These are phyloP conservation scores for Coemansia umbellata DNA, from an alignment of 192 early-diverging fungal species.

Conservation along the genomic window DNA sequence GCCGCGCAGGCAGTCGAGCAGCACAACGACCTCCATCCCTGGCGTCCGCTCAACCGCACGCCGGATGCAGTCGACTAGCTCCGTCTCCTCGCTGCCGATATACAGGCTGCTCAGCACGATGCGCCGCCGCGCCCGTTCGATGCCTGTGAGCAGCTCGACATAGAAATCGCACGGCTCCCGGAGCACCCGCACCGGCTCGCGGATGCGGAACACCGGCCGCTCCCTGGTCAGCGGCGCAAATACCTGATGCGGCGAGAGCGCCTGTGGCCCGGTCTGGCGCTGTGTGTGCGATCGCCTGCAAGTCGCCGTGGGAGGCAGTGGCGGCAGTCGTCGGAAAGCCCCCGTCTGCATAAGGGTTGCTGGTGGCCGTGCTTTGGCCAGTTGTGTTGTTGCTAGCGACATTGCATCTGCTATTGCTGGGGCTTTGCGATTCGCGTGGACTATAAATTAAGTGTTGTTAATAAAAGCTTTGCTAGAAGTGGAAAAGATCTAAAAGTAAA, in stretches of 20 bases:
- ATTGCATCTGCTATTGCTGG: background rate
- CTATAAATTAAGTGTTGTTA: too few relatives aligned
- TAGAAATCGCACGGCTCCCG: slow-evolving; percentile 57
- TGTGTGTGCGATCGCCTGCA: background rate
- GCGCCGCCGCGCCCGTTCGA: slow-evolving; percentile 61
- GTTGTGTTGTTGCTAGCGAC: background rate
- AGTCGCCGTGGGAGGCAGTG: too few relatives aligned
- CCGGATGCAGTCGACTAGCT: slow-evolving; percentile 63
- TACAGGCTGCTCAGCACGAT: slow-evolving; percentile 90
- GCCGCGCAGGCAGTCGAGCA: slow-evolving; percentile 88
- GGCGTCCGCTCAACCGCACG: slow-evolving; percentile 53
- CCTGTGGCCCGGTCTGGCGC: background rate
- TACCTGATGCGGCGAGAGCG: slow-evolving; percentile 18
- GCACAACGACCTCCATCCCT: slow-evolving; percentile 61
- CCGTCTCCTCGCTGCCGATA: slow-evolving; percentile 75
- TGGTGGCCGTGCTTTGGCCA: background rate
- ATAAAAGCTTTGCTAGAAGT: too few relatives aligned
- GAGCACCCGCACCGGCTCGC: slow-evolving; percentile 46
- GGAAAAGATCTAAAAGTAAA: too few relatives aligned
- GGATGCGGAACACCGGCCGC: slow-evolving; percentile 40
- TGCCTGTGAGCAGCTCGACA: slow-evolving; percentile 52
- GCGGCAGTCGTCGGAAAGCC: too few relatives aligned
- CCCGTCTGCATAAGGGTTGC: background rate
- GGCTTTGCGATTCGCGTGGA: too few relatives aligned
- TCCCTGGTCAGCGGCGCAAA: slow-evolving; percentile 30